phyloP scores from a whole-genome alignment of 768 basidiomycete species.

The Pleurotus cornucopiae region DNA sequence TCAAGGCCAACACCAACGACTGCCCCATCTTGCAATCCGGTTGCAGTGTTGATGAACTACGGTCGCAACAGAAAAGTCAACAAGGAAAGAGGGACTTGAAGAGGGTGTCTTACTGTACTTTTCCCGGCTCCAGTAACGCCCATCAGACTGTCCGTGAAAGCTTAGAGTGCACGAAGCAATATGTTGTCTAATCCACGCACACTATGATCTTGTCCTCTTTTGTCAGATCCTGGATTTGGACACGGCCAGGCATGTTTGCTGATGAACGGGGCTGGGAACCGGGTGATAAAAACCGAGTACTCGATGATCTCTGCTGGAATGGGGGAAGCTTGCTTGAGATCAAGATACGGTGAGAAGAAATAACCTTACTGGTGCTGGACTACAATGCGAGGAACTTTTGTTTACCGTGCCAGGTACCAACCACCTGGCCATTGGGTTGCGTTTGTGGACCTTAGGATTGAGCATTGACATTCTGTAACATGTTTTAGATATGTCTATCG shows the following conservation, averaged over 20 bases:
- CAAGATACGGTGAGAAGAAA: neutral
- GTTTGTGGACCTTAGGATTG: no score
- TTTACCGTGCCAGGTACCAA: no score
- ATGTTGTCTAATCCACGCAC: neutral
- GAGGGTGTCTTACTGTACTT: constrained; percentile 15
- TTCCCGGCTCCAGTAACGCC: constrained; percentile 21
- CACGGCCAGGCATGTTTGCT: neutral
- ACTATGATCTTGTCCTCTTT: constrained; percentile 1
- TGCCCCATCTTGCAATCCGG: constrained; percentile 11
- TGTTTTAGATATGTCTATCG: neutral
- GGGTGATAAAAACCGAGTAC: neutral
- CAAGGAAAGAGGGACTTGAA: neutral
- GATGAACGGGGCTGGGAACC: neutral
- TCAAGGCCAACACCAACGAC: constrained; percentile 16
- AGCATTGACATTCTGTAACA: neutral
- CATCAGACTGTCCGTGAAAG: constrained; percentile 15
- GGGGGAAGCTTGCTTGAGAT: neutral
- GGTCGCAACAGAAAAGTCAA: neutral
- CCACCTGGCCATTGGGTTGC: no score
- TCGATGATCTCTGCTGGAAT: neutral
- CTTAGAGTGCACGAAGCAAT: neutral
- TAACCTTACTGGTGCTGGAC: neutral
- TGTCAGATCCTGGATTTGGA: no score
- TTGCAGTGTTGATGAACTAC: constrained; percentile 22
- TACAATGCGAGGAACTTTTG: neutral